Base-by-base conservation (phyloP, 768 basidiomycete genomes). In the Mycena indigotica region DNA sequence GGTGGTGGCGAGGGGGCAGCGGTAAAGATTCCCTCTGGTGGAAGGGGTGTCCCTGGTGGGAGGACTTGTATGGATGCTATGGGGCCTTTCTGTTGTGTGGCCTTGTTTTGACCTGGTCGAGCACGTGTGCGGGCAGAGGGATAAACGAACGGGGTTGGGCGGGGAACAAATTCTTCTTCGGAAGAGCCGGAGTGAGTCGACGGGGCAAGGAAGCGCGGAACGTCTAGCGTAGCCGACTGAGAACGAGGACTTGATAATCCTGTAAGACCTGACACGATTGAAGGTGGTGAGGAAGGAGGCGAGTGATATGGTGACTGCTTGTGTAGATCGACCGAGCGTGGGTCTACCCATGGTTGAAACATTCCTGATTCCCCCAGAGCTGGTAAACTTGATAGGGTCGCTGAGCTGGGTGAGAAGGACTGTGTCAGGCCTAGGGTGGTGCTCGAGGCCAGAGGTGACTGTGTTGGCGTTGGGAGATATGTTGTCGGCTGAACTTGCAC, bases 101-200 rank as follows among this genome's bases (percentile, higher is more conserved):
- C 12, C 2, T 25, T 32, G 45, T 16, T 38, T n/a, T n/a, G n/a
- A n/a, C n/a, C n/a, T 19, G 60, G 66, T 8, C 59, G 55, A 3
- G 58, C 65, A 1, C 60, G 45, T 3, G 66, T 66, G 5, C 66
- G 65, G 12, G 66, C 64, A 0, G 65, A 66, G 6, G 66, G 66
- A 38, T 62, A 67, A 3, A 67, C 61, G 45, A 67, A 67, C n/a
- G 56, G 28, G 1, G 57, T 26, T 5, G 25, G 24, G 15, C 24
- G 12, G 10, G 10, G 46, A 26, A 26, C 13, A 5, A 25, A 28
- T 8, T 23, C 46, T 28, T 48, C 46, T 6, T 23, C 12, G 15
- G 46, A 48, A 6, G 46, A 48, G 25, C 41, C 24, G 16, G 41
- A 45, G 6, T 45, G 41, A 15, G 41, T 45, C 12, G 10, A 23